phyloP scores from a whole-genome alignment of 768 basidiomycete genomes.

The Cystofilobasidium macerans region DNA sequence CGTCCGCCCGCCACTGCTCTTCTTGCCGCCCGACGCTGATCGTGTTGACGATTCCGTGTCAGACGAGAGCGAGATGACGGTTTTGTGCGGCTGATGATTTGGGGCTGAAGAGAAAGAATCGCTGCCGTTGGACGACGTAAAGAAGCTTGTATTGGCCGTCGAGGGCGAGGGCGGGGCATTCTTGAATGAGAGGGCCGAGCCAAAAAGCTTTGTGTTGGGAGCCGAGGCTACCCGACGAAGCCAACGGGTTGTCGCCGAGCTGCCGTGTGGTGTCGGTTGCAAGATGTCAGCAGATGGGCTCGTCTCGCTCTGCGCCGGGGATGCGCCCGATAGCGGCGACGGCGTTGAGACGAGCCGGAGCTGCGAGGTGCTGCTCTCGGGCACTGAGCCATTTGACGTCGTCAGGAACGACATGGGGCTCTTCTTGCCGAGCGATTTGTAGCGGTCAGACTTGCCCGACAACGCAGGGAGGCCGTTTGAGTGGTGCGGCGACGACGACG shows the following conservation, averaged over 20 bases:
- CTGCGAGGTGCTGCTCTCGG: constrained; percentile 29
- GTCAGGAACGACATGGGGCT: not conserved
- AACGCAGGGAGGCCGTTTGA: not conserved
- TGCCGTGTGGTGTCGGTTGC: constrained; percentile 20
- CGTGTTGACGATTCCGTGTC: constrained; percentile 2
- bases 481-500: not conserved
- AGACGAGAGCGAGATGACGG: not conserved
- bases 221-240: constrained; percentile 92
- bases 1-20: not conserved
- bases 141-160: constrained; percentile 44
- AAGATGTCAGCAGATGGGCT: no score
- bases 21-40: not conserved
- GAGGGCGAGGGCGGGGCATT: constrained; percentile 45
- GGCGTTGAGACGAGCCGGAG: constrained; percentile 29
- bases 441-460: constrained; percentile 27
- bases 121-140: constrained; percentile 16
- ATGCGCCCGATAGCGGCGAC: constrained; percentile 27
- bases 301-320: no score
- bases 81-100: not conserved
- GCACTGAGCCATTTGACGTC: constrained; percentile 6
- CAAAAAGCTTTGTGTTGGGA: constrained; percentile 86
- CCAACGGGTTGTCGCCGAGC: constrained; percentile 59
- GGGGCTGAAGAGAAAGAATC: not conserved
- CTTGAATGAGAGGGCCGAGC: constrained; percentile 25
- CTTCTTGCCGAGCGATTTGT: constrained; percentile 30